Conservation (phyloP, 257 asterid genomes). For the Ligustrum vulgare region DNA sequence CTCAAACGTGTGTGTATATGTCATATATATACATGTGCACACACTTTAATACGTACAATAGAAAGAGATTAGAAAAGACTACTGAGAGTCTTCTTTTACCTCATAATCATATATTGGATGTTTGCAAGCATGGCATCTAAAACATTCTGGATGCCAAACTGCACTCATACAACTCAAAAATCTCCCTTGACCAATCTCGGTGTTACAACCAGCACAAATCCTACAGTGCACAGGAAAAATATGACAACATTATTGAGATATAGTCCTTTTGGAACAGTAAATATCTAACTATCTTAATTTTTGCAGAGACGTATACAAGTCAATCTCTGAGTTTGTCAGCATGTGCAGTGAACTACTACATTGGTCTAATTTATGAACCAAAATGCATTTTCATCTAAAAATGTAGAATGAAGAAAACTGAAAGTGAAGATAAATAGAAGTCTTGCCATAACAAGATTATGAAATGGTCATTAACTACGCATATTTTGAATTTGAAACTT, state of each 20-base stretch:
- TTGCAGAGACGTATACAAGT: background rate
- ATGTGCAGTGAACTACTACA: background rate
- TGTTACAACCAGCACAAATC: conserved; percentile 91
- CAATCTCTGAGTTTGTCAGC: background rate
- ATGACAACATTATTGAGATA: background rate
- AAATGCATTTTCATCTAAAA: background rate
- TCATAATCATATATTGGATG: conserved; percentile 91
- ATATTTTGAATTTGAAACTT: background rate
- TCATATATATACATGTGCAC: background rate
- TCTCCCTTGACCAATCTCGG: conserved; percentile 83
- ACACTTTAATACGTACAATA: background rate
- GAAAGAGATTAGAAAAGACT: background rate
- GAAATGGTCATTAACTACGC: background rate
- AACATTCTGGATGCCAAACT: conserved; percentile 97
- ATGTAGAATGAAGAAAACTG: background rate
- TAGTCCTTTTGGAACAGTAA: background rate
- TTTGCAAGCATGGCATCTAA: conserved; percentile 84
- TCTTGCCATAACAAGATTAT: background rate
- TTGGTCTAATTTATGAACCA: background rate
- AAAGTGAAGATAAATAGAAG: background rate
- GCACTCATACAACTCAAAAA: conserved; percentile 91
- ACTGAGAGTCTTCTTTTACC: conserved; percentile 40
- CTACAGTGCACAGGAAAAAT: conserved; percentile 36
- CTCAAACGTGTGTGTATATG: background rate
- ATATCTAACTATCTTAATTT: background rate